Evolutionary conservation across 2,329 filamentous ascomycete species (phyloP), one percentile per base, ranked within the genome.

Genomic region (Trichoderma sp.): DNA sequence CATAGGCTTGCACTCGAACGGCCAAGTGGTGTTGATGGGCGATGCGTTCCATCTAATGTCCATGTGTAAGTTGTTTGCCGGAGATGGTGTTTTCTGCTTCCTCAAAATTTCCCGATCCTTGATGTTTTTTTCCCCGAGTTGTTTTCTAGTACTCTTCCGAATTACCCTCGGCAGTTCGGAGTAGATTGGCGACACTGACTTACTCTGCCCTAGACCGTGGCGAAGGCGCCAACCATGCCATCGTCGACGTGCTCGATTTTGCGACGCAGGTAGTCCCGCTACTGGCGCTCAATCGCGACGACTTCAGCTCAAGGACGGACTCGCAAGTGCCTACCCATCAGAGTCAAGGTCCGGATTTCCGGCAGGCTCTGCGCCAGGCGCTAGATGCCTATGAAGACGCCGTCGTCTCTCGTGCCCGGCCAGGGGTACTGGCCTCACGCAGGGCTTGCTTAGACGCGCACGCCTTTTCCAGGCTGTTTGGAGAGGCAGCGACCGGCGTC

Each of bases 1-100:
- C 1, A 79, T 77, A 4, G 81, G 80, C 1, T 74, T 85, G 6
- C 85, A 83, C 62, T 82, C 83, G 0, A 81, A 80, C 7, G 87
- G 86, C 0, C 83, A 84, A 2, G 86, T 85, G 0, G 84, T 87
- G 0, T 77, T 91, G 1, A 83, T 89, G 75, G 89, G 89, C 0
- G 89, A 91, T 80, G 86, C 89, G 0, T 83, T 89, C 3, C 89
- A 91, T 79, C 85, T 87, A 0, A 91, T 91, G 89, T 87, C 87
- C 0, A 91, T 91, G 89, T 91, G 88, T 91, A 85, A 81, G 88
- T 81, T 41, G 21, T 63, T 16, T 41, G 7, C 31, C 79, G 53
- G 53, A 50, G 24, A 60, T 59, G 21, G 29, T 29, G 4, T 27
- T 11, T 33, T n/a, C 14, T 38, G 4, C 27, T 71, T 33, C 53